These are phyloP conservation scores for Solanum acaule DNA, from an alignment of 257 asterid genomes.

Conservation along the genomic window DNA sequence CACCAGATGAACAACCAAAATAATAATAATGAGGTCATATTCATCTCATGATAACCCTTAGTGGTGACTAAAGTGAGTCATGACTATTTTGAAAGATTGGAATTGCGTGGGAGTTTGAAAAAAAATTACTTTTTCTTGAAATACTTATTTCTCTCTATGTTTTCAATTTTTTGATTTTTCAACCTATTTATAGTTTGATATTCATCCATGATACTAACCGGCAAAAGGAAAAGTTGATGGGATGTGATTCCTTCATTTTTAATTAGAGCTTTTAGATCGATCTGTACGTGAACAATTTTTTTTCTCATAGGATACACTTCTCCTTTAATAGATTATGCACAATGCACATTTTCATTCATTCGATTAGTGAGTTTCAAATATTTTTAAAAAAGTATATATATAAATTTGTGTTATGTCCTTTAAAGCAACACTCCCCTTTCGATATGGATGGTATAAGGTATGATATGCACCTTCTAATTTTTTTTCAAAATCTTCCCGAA, in stretches of 20 bases:
- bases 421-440: not conserved
- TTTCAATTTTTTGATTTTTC: not conserved
- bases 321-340: not conserved
- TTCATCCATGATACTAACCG: not conserved
- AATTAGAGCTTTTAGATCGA: not conserved
- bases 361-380: not conserved
- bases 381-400: too few species aligned
- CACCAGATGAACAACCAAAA: not conserved
- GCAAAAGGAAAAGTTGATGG: not conserved
- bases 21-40: not conserved
- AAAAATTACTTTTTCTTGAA: not conserved
- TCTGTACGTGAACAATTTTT: rapidly evolving
- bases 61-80: not conserved
- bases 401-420: not conserved
- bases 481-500: not conserved
- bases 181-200: not conserved
- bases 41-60: not conserved
- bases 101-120: not conserved
- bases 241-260: not conserved
- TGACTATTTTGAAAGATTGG: not conserved
- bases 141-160: not conserved
- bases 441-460: not conserved
- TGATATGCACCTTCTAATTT: not conserved
- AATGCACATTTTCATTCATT: not conserved
- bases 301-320: not conserved